Percentiles rank a stretch among this genome's conserved stretches.
Conservation (phyloP, 2,329 filamentous ascomycete genomes). For the Sclerotinia spermophila region DNA sequence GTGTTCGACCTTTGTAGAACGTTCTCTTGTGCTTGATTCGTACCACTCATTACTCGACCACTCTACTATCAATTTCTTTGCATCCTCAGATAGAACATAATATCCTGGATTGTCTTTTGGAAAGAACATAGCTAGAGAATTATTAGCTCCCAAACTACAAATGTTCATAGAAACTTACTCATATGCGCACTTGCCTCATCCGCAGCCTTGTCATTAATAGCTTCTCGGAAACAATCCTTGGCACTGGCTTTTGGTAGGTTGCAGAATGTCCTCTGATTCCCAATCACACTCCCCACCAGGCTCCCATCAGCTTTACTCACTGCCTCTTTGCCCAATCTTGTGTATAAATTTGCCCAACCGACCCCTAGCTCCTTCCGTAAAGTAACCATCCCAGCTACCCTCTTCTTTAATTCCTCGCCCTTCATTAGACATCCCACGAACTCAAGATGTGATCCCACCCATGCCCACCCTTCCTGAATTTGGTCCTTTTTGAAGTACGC, state of each 20-base stretch:
- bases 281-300: constrained; percentile 57
- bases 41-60: constrained; percentile 70
- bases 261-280: constrained; percentile 81
- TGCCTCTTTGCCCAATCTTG: constrained; percentile 70
- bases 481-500: constrained; percentile 83
- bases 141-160: constrained; percentile 19
- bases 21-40: constrained; percentile 43
- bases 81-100: constrained; percentile 60
- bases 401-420: constrained; percentile 74
- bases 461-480: constrained; percentile 70
- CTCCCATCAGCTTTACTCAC: constrained; percentile 46
- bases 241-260: constrained; percentile 62
- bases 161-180: constrained; percentile 44
- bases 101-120: constrained; percentile 70
- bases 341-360: constrained; percentile 85
- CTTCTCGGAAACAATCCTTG: constrained; percentile 61
- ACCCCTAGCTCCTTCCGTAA: constrained; percentile 63
- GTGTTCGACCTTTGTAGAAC: background rate
- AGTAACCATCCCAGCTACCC: constrained; percentile 65
- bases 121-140: constrained; percentile 63
- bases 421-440: constrained; percentile 88
- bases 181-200: constrained; percentile 83
- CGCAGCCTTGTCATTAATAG: constrained; percentile 71
- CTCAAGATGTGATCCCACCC: constrained; percentile 86
- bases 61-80: constrained; percentile 59